Base-by-base conservation (phyloP, 2,329 filamentous ascomycete species). In the Neonectria ditissima region DNA sequence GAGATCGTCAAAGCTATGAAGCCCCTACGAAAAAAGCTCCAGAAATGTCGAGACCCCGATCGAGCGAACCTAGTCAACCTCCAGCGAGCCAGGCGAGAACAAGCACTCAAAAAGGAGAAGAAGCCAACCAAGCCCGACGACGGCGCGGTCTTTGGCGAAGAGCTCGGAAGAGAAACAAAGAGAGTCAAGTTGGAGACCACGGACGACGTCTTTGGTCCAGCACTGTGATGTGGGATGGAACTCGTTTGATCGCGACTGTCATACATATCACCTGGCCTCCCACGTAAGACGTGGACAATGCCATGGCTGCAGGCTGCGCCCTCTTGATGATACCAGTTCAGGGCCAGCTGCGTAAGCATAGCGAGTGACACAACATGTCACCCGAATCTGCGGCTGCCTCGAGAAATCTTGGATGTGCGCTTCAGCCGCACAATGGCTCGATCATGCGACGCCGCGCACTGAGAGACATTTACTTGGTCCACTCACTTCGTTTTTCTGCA, bases 41-140 rank as follows among this genome's bases (percentile, higher is more conserved):
- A 87, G 64, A 87, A 85, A 70, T 94, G 92, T 70, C 84, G 89
- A 61, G 92, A 95, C 72, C 91, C 92, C 0, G 90, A 92, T 69
- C 88, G 92, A 59, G 87, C 86, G 45, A 91, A 94, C 76, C 78
- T 94, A 4, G 89, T 93, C 18, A 89, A 88, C 51, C 79, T 92
- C 54, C 89, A 92, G 71, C 85, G 86, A 66, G 87, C 88, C 20
- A 85, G 90, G 70, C 87, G 87, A 51, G 86, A 89, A 70, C 80
- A 84, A 63, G 79, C 79, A 1, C 78, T 80, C 47, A 80, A 79
- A 55, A 80, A 80, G 39, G 81, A 80, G 69, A 85, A 80, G 74
- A 84, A 80, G 67, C 73, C 76, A n/a, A 75, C 58, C 7, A 63
- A 67, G 10, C 74, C 74, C 11, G 76, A 77, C 7, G 84, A 87